Evolutionary conservation across 441 rosid genomes (phyloP).

Genomic region (Eugenia klotzschiana): DNA sequence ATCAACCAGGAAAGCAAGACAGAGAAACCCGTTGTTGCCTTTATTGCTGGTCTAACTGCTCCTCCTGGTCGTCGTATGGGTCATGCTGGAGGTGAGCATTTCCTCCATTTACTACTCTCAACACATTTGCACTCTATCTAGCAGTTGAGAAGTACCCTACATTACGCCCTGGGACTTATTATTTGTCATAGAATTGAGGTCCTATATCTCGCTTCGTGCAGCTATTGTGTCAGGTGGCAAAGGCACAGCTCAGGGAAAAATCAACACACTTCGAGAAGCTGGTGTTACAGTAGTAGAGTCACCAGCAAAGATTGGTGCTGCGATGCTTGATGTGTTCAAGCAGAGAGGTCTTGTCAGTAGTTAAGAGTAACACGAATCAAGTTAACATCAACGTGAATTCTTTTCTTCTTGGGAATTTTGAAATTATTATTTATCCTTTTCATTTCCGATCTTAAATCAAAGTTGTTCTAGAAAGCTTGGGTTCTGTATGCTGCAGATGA

Average conservation of each 20-base stretch:
- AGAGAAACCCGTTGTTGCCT: conserved; percentile 88
- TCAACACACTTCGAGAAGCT: conserved; percentile 67
- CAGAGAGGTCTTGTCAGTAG: conserved; percentile 48
- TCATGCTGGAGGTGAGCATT: conserved; percentile 83
- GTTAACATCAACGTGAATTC: background rate
- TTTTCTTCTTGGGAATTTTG: background rate
- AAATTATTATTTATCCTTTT: background rate
- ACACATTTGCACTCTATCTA: background rate
- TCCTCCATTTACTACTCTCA: background rate
- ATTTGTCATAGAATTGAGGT: background rate
- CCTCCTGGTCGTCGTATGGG: conserved; percentile 99
- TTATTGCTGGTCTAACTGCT: conserved; percentile 96
- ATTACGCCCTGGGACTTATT: background rate
- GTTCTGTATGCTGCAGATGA: background rate
- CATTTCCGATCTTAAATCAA: background rate
- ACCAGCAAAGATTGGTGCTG: conserved; percentile 79
- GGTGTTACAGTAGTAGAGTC: conserved; percentile 91
- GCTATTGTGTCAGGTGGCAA: conserved; percentile 95
- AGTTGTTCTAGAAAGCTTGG: background rate
- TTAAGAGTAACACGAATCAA: background rate
- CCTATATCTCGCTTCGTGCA: background rate
- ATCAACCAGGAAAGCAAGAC: conserved; percentile 79
- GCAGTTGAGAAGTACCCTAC: background rate
- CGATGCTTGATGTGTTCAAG: conserved; percentile 70
- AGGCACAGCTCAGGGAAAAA: conserved; percentile 92